Percentiles rank a stretch among this genome's conserved stretches.
phyloP scores from a whole-genome alignment of 306 rosid species.

The Lablab purpureus region DNA sequence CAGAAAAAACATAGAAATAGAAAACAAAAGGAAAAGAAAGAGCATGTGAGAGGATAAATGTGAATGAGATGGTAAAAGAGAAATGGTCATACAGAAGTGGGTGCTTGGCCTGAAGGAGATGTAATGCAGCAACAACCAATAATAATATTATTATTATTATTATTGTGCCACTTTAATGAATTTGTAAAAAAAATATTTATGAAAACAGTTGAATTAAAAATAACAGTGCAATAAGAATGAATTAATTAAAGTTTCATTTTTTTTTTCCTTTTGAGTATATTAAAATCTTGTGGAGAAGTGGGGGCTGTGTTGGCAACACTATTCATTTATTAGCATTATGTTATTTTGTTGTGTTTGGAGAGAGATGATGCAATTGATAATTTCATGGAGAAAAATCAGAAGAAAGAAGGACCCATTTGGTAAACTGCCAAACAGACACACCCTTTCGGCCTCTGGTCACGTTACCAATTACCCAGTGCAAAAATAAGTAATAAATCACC shows the following conservation, averaged over 20 bases:
- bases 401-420: conserved; percentile 54
- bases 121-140: conserved; percentile 28
- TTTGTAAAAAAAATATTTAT: neutral
- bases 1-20: neutral
- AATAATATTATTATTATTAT: neutral
- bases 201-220: neutral
- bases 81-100: conserved; percentile 38
- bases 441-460: conserved; percentile 41
- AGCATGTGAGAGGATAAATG: conserved; percentile 56
- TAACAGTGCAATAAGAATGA: neutral
- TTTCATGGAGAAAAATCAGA: conserved; percentile 32
- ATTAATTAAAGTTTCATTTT: neutral
- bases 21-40: neutral
- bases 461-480: neutral
- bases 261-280: neutral
- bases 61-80: conserved; percentile 40
- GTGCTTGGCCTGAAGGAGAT: conserved; percentile 72
- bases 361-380: conserved; percentile 32
- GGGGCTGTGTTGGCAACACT: conserved; percentile 34
- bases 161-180: neutral
- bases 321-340: conserved; percentile 38
- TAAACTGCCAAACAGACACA: conserved; percentile 55
- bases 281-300: neutral
- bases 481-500: neutral
- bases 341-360: conserved; percentile 24